Percentiles rank a stretch among this genome's conserved stretches.
Evolutionary conservation across 2,329 filamentous ascomycete species (phyloP).

Genomic region (Diaporthe longicolla): DNA sequence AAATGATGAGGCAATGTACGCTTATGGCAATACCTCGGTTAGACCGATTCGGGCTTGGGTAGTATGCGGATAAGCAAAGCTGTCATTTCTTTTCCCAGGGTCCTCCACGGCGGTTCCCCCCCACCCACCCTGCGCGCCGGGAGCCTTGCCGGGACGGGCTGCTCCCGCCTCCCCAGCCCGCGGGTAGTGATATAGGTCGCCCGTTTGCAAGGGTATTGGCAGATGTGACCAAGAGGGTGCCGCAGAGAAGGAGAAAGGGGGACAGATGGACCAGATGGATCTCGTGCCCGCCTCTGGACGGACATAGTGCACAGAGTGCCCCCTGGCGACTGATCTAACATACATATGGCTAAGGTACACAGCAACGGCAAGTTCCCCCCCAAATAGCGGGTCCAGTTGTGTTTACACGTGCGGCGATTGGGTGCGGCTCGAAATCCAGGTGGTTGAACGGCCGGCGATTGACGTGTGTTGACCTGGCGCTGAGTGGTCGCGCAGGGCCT

Average conservation of each 20-base stretch:
- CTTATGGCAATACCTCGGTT: slow-evolving; percentile 43
- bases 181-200: slow-evolving; percentile 22
- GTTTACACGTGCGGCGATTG: slow-evolving; percentile 36
- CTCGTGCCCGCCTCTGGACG: background rate
- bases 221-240: slow-evolving; percentile 14
- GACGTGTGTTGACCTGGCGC: slow-evolving; percentile 39
- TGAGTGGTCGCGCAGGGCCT: slow-evolving; percentile 40
- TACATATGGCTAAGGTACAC: background rate
- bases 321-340: background rate
- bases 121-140: slow-evolving; percentile 20
- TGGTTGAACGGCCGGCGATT: slow-evolving; percentile 43
- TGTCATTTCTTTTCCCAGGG: slow-evolving; percentile 15
- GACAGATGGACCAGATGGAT: slow-evolving; percentile 10
- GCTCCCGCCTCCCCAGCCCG: slow-evolving; percentile 29
- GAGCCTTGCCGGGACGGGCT: slow-evolving; percentile 15
- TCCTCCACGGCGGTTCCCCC: slow-evolving; percentile 17
- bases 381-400: slow-evolving; percentile 33
- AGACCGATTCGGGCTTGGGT: slow-evolving; percentile 34
- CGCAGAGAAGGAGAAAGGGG: background rate
- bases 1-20: slow-evolving; percentile 18
- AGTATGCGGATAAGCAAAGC: slow-evolving; percentile 18
- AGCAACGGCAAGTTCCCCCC: slow-evolving; percentile 21
- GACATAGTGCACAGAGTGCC: background rate
- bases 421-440: slow-evolving; percentile 40
- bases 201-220: slow-evolving; percentile 16